phyloP scores from a whole-genome alignment of 2,329 filamentous ascomycete species.

The Didymella exigua region DNA sequence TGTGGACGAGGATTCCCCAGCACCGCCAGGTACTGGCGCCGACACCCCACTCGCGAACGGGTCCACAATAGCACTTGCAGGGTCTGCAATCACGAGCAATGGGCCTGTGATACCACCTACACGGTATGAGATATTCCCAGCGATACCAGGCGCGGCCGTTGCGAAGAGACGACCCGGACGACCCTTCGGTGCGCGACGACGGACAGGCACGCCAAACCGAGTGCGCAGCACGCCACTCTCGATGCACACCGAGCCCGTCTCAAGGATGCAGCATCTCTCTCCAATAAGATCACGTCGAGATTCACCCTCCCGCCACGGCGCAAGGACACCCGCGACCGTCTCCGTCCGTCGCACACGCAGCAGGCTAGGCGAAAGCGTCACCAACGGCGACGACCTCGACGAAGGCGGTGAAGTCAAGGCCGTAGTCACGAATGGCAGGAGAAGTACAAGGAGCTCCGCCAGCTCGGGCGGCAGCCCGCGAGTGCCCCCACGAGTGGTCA shows the following conservation, averaged over 20 bases:
- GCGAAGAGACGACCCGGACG: conserved; percentile 44
- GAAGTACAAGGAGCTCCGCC: conserved; percentile 40
- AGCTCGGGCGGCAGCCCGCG: conserved; percentile 38
- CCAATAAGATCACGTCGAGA: conserved; percentile 37
- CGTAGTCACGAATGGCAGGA: conserved; percentile 29
- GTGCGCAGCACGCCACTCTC: conserved; percentile 31
- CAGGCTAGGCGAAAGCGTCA: conserved; percentile 50
- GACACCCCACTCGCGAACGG: conserved; percentile 43
- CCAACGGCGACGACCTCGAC: conserved; percentile 42
- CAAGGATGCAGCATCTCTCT: conserved; percentile 41
- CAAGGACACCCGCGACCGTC: conserved; percentile 37
- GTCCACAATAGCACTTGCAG: conserved; percentile 35
- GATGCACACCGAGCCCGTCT: conserved; percentile 40
- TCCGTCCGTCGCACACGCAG: conserved; percentile 50
- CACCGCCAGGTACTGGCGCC: conserved; percentile 24
- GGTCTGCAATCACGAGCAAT: conserved; percentile 36
- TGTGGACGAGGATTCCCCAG: conserved; percentile 38
- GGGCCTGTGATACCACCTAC: conserved; percentile 65
- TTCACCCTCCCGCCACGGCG: conserved; percentile 40
- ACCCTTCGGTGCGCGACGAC: conserved; percentile 47
- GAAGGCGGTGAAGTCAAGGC: conserved; percentile 42
- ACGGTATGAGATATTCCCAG: conserved; percentile 80
- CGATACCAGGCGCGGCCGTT: conserved; percentile 59
- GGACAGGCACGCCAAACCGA: conserved; percentile 45
- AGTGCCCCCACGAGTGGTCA: conserved; percentile 22